phyloP scores from a whole-genome alignment of 257 asterid species.

The Lithospermum erythrorhizon region DNA sequence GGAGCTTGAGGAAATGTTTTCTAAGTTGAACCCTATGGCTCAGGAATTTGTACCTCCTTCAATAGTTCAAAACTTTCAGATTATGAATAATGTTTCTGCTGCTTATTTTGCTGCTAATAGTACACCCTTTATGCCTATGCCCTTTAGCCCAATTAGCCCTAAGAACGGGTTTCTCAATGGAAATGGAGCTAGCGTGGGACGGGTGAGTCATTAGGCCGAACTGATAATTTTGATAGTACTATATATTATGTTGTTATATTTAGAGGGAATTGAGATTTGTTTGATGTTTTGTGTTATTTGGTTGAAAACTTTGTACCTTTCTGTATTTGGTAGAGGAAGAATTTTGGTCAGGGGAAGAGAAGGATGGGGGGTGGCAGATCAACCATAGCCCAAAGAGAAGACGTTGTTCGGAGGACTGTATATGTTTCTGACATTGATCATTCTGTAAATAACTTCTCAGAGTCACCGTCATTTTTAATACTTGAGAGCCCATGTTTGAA shows the following conservation, averaged over 20 bases:
- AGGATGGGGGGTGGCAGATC: conserved; percentile 35
- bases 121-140: conserved; percentile 2
- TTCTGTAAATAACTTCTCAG: conserved; percentile 21
- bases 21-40: conserved; percentile 68
- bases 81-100: not conserved
- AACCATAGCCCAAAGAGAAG: conserved; percentile 43
- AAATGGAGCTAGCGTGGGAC: not conserved
- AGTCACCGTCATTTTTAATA: no score
- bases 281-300: not conserved
- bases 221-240: not conserved
- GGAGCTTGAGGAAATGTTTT: conserved; percentile 59
- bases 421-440: conserved; percentile 59
- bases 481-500: not conserved
- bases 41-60: conserved; percentile 69
- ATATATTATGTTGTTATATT: no score
- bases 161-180: not conserved
- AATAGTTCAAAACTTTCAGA: not conserved
- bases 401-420: conserved; percentile 45
- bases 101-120: conserved; percentile 3
- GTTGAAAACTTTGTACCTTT: not conserved
- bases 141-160: not conserved
- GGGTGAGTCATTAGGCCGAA: not conserved
- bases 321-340: conserved; percentile 14
- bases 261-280: not conserved
- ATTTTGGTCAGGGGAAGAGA: conserved; percentile 22